Evolutionary conservation across 2,329 filamentous ascomycete species (phyloP).

Genomic region (Colletotrichum graminicola): DNA sequence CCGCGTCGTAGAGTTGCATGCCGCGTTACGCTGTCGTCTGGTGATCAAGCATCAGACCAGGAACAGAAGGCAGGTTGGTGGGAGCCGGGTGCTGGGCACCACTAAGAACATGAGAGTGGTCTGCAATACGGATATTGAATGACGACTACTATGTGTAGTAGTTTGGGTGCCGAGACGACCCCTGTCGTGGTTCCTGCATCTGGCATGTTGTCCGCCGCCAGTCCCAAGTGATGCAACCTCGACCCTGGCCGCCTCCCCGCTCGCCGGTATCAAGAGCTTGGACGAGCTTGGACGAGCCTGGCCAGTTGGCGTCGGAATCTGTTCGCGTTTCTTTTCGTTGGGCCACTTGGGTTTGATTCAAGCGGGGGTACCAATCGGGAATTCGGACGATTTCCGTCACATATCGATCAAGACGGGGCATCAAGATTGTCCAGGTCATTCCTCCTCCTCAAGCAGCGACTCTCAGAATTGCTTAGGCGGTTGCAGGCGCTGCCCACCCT

Average conservation of each 20-base stretch:
- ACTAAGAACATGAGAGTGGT: neutral
- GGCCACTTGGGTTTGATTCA: neutral
- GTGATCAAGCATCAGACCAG: neutral
- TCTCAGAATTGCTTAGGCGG: neutral
- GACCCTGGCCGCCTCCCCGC: slow-evolving; percentile 19
- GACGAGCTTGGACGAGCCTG: neutral
- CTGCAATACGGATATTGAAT: slow-evolving; percentile 1
- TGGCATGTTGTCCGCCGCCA: slow-evolving; percentile 37
- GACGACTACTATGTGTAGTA: no score
- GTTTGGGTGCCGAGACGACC: slow-evolving; percentile 32
- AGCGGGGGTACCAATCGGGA: neutral
- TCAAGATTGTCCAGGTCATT: slow-evolving; percentile 13
- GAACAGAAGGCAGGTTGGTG: slow-evolving; percentile 29
- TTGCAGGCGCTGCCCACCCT: slow-evolving; percentile 1
- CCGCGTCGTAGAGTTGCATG: slow-evolving; percentile 9
- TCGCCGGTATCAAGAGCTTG: neutral
- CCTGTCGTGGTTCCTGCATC: slow-evolving; percentile 34
- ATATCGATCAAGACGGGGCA: slow-evolving; percentile 20
- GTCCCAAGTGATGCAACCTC: slow-evolving; percentile 35
- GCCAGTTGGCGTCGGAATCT: no score
- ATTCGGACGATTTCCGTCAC: neutral
- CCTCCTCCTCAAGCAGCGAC: slow-evolving; percentile 13
- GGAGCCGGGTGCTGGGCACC: neutral
- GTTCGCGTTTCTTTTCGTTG: neutral
- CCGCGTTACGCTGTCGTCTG: neutral